Base-by-base conservation (phyloP, 352 stramenopile genomes). In the Pythium inflatum region DNA sequence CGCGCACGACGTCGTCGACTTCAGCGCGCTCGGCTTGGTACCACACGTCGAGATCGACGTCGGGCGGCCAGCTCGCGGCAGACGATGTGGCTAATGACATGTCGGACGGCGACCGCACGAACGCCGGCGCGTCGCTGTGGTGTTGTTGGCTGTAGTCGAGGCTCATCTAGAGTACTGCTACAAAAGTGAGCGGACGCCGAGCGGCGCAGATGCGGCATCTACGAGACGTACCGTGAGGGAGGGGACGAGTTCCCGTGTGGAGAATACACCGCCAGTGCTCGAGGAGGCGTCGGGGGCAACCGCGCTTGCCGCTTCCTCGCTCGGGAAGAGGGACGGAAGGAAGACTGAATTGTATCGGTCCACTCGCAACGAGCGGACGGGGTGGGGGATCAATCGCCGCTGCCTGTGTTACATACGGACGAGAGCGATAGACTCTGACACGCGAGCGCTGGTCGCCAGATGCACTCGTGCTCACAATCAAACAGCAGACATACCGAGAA, bases 41-140 rank as follows among this genome's bases (percentile, higher is more conserved):
- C 69, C 88, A 89, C 27, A 76, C 79, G 59, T 92, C 81, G 18
- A 96, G 57, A 58, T 96, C 87, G 30, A 94, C 83, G 46, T 96
- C 87, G 0, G 65, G 71, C 12, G 88, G 87, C 88, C 88, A 96
- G 27, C 64, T 67, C 48, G 49, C 64, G 34, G 55, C 38, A 14
- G 50, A 30, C 73, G 76, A 2, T 4, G 68, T 22, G 16, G 18
- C 40, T 27, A 63, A 11, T 36, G 56, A 63, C 56, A 41, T 30
- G 27, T 53, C 63, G 41, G 58, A 53, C 31, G 62, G 56, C 53
- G 62, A 75, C 18, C 57, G 62, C 49, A 41, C 6, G 40, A 62
- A 61, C 57, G 55, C 54, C 22, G 64, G 27, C n/a, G 51, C 38
- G 20, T 60, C 62, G 28, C 27, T 22, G 27, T 28, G 33, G 24